Conservation (phyloP, 2,329 filamentous ascomycete genomes). For the Paraphoma sp. region DNA sequence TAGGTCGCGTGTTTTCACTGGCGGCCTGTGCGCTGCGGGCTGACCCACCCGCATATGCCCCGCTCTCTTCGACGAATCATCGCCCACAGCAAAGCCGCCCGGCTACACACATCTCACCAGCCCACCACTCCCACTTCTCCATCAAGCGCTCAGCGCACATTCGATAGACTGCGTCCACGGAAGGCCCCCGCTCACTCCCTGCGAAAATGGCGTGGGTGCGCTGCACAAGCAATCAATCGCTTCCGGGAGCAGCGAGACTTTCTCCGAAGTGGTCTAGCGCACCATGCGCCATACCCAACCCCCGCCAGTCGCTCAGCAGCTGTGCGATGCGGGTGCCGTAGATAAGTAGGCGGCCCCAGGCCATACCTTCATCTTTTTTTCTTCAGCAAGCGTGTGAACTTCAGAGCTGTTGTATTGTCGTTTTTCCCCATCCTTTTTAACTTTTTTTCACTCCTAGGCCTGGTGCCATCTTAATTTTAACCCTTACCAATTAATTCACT, state of each 20-base stretch:
- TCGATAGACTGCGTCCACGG: slow-evolving; percentile 46
- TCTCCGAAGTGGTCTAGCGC: slow-evolving; percentile 30
- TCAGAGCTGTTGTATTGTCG: slow-evolving; percentile 58
- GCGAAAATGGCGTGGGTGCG: slow-evolving; percentile 30
- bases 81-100: slow-evolving; percentile 22
- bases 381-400: slow-evolving; percentile 60
- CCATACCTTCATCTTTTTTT: slow-evolving; percentile 42
- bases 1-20: slow-evolving; percentile 40
- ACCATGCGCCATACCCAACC: slow-evolving; percentile 29
- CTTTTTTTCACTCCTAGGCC: slow-evolving; percentile 54
- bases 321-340: slow-evolving; percentile 34
- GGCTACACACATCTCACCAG: slow-evolving; percentile 32
- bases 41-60: slow-evolving; percentile 29
- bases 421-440: slow-evolving; percentile 52
- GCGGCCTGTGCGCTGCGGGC: slow-evolving; percentile 26
- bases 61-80: slow-evolving; percentile 31
- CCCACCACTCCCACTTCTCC: slow-evolving; percentile 42
- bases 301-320: slow-evolving; percentile 29
- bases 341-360: slow-evolving; percentile 43
- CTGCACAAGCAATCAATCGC: slow-evolving; percentile 45
- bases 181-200: slow-evolving; percentile 36
- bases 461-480: slow-evolving; percentile 52
- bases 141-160: slow-evolving; percentile 43
- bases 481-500: slow-evolving; percentile 45
- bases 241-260: slow-evolving; percentile 32